phyloP scores from a whole-genome alignment of 1,139 yeast species.

The Yamadazyma triangularis region DNA sequence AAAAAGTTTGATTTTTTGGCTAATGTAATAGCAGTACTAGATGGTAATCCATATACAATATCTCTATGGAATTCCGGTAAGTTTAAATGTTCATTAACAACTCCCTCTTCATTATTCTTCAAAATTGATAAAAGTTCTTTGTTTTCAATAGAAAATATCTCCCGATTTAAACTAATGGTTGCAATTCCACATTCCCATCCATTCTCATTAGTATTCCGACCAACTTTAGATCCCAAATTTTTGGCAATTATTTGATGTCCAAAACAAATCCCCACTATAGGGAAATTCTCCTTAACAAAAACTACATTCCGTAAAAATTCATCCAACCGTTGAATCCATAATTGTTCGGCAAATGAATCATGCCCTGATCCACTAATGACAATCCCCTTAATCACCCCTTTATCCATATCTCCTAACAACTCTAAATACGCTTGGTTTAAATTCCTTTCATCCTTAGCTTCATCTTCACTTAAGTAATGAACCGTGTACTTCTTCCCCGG shows the following conservation, averaged over 20 bases:
- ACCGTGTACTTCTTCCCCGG: constrained; percentile 41
- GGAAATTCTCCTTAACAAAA: constrained; percentile 26
- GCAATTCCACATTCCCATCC: constrained; percentile 78
- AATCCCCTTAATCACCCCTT: constrained; percentile 38
- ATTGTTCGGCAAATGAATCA: constrained; percentile 49
- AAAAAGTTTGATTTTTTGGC: constrained; percentile 21
- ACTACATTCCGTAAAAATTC: constrained; percentile 32
- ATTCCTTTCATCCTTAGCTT: constrained; percentile 9
- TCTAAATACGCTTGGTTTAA: constrained; percentile 13
- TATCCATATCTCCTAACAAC: constrained; percentile 20
- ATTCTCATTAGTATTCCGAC: constrained; percentile 39
- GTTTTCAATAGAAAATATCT: constrained; percentile 23
- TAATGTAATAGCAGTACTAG: constrained; percentile 8
- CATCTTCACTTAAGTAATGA: constrained; percentile 34
- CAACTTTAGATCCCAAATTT: constrained; percentile 59
- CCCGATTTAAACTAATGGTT: constrained; percentile 44
- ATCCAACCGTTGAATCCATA: constrained; percentile 52
- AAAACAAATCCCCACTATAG: constrained; percentile 69
- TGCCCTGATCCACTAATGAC: constrained; percentile 64
- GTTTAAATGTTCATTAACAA: constrained; percentile 21
- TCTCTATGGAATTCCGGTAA: constrained; percentile 72
- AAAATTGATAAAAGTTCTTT: constrained; percentile 19
- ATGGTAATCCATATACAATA: constrained; percentile 45
- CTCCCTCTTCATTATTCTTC: constrained; percentile 9
- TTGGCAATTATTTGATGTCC: constrained; percentile 80